Conservation (phyloP, 2,329 filamentous ascomycete species). For the Talaromyces sp. region DNA sequence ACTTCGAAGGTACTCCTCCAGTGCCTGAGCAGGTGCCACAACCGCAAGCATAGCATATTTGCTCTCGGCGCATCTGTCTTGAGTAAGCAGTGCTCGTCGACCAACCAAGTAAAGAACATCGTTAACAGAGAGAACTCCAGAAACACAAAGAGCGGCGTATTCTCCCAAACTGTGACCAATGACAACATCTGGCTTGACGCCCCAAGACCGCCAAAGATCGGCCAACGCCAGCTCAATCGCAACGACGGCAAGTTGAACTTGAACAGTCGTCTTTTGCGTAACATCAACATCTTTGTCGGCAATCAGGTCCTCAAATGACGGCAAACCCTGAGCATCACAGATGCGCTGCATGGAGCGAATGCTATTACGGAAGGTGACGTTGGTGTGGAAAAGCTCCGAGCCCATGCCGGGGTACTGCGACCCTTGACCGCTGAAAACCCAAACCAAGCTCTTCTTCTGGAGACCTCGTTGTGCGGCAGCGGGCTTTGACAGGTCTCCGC, state of each 20-base stretch:
- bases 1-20: background rate
- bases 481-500: slow-evolving; percentile 21
- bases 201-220: slow-evolving; percentile 33
- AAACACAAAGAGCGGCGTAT: slow-evolving; percentile 33
- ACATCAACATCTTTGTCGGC: background rate
- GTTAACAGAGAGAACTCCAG: slow-evolving; percentile 31
- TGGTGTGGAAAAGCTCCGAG: slow-evolving; percentile 32
- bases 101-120: slow-evolving; percentile 35
- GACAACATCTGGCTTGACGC: slow-evolving; percentile 31
- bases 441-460: slow-evolving; percentile 25
- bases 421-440: slow-evolving; percentile 37
- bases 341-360: background rate
- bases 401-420: slow-evolving; percentile 35
- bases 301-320: background rate
- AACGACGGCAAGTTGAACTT: slow-evolving; percentile 22
- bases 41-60: slow-evolving; percentile 14
- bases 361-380: background rate
- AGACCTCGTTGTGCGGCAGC: background rate
- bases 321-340: background rate
- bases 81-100: slow-evolving; percentile 29
- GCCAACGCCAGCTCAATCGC: slow-evolving; percentile 34
- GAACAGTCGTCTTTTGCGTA: background rate
- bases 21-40: background rate
- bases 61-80: slow-evolving; percentile 10
- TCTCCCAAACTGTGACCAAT: slow-evolving; percentile 37